These are phyloP conservation scores for Colletotrichum acutatum DNA, from an alignment of 2,329 filamentous ascomycete genomes.

Conservation along the genomic window DNA sequence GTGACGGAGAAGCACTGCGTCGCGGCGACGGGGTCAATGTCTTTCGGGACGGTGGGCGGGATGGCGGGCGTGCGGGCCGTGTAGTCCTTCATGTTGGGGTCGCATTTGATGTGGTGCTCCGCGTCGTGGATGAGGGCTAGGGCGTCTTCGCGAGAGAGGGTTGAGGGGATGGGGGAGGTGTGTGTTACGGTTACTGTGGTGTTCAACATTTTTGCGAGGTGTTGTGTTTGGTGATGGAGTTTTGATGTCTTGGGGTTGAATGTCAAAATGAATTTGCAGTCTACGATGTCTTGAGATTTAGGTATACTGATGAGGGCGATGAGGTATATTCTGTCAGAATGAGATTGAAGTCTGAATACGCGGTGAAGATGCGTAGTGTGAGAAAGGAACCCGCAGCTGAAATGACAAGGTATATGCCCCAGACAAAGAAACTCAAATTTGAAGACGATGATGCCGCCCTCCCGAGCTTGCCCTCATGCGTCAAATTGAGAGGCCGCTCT, in stretches of 20 bases:
- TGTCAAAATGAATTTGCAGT: not conserved
- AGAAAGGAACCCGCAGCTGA: not conserved
- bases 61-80: constrained; percentile 44
- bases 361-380: not conserved
- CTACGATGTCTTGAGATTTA: not conserved
- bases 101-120: constrained; percentile 61
- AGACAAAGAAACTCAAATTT: constrained; percentile 14
- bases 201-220: constrained; percentile 51
- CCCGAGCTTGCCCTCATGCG: not conserved
- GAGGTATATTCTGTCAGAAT: not conserved
- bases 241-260: not conserved
- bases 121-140: constrained; percentile 62
- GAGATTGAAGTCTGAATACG: not conserved
- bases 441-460: not conserved
- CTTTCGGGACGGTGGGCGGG: constrained; percentile 44
- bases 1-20: constrained; percentile 59
- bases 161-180: constrained; percentile 54
- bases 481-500: not conserved
- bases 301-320: not conserved
- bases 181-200: constrained; percentile 55
- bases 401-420: not conserved
- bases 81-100: constrained; percentile 60
- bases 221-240: not conserved
- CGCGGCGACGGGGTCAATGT: constrained; percentile 40
- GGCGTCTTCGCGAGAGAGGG: constrained; percentile 47